A percentile compares a stretch with the other conserved stretches of the same genome.
These are phyloP conservation scores for Boletus barrowsii DNA, from an alignment of 768 basidiomycete species.

Conservation along the genomic window DNA sequence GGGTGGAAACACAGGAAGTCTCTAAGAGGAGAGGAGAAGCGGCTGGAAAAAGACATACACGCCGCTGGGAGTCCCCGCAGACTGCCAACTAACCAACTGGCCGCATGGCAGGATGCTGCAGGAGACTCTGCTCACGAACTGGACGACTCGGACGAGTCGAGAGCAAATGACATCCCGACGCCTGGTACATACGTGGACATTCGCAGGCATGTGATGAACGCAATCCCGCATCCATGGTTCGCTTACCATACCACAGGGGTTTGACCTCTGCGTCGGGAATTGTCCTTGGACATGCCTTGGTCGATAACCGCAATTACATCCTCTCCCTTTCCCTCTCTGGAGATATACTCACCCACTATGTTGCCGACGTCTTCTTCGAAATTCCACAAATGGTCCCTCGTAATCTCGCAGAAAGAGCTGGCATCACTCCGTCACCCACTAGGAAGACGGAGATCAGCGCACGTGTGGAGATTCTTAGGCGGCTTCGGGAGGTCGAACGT, in stretches of 20 bases:
- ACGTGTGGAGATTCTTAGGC: conserved; percentile 60
- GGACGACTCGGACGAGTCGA: conserved; percentile 12
- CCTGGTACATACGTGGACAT: conserved; percentile 54
- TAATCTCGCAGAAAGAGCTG: conserved; percentile 50
- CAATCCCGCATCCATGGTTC: not conserved
- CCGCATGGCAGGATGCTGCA: conserved; percentile 24
- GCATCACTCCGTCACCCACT: conserved; percentile 28
- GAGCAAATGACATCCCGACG: conserved; percentile 18
- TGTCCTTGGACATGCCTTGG: conserved; percentile 28
- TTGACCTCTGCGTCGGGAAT: conserved; percentile 24
- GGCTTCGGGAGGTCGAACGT: conserved; percentile 52
- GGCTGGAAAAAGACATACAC: conserved; percentile 28
- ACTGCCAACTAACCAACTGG: conserved; percentile 25
- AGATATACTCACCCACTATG: conserved; percentile 47
- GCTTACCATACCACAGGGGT: conserved; percentile 19
- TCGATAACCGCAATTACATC: conserved; percentile 28
- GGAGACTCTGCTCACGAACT: conserved; percentile 8
- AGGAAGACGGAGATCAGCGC: conserved; percentile 47
- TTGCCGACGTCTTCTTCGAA: conserved; percentile 56
- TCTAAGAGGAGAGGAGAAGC: conserved; percentile 40
- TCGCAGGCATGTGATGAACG: conserved; percentile 39
- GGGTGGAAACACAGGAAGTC: conserved; percentile 39
- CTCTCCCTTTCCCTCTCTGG: conserved; percentile 40
- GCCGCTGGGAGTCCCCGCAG: conserved; percentile 5
- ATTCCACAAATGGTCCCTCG: conserved; percentile 54